phyloP scores from a whole-genome alignment of 306 rosid genomes.

The Medicago truncatula region MtrunA17r5.0-ANR NC_053046.1:15059501-15060000 shows the following conservation, averaged over 20 bases:
- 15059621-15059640: slow-evolving; percentile 37
- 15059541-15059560: slow-evolving; percentile 43
- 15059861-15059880: not conserved
- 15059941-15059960: too few relatives aligned
- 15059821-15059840: not conserved
- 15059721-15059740: too few relatives aligned
- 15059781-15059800: too few relatives aligned
- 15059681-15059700: not conserved
- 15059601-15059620: slow-evolving; percentile 41
- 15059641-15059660: slow-evolving; percentile 46
- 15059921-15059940: too few relatives aligned
- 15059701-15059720: too few relatives aligned
- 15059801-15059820: too few relatives aligned
- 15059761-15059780: not conserved
- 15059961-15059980: too few relatives aligned
- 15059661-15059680: slow-evolving; percentile 26
- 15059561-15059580: slow-evolving; percentile 48
- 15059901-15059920: not conserved
- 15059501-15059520: slow-evolving; percentile 63
- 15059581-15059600: slow-evolving; percentile 30
- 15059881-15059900: not conserved
- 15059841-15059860: not conserved
- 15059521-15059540: slow-evolving; percentile 52
- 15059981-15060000: too few relatives aligned
- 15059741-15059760: too few relatives aligned